Base-by-base conservation (phyloP, 2,329 filamentous ascomycete genomes). In the Colletotrichum sp. region DNA sequence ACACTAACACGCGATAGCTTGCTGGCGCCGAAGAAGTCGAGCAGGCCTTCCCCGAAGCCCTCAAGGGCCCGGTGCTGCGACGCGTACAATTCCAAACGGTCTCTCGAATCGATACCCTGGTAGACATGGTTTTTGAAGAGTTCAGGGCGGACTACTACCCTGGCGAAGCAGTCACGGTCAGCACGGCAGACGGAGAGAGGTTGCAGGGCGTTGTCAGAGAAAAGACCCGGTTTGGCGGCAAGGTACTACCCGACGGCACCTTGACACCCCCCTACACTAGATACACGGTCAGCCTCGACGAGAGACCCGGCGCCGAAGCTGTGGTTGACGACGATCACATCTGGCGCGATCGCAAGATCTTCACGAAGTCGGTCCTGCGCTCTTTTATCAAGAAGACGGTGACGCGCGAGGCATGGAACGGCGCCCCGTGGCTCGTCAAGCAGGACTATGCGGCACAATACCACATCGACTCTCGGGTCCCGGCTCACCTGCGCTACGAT, bases 391-490 rank as follows among this genome's bases (percentile, higher is more conserved):
- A 98, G 83, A 96, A 98, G 84, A 97, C 96, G 1, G 94, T 98
- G n/a, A 94, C 93, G 3, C 90, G 96, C 77, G 97, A 99, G 82
- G 92, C 95, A 6, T 99, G 96, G 95, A 96, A 93, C 77, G 96
- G 96, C n/a, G 97, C 97, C 1, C 96, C 97, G 0, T 99, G 97
- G 97, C 88, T 98, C 71, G 96, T 99, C 21, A 98, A 98, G 86
- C 91, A 94, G 44, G 93, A 95, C 70, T 93, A 98, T 75, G 97
- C 97, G 1, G 92, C 92, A 62, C 90, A 93, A 78, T 98, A 97
- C 84, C 93, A 95, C 77, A 97, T 99, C 78, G 94, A 95, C 77
- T 96, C 93, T n/a, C 92, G 95, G 69, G 92, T 99, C 15, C 97
- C 97, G 8, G 90, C 93, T 68, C 94, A 98, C 81, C 88, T 98